Evolutionary conservation across 257 asterid species (phyloP), one percentile per base, ranked within the genome.

Genomic region (Solanum bulbocastanum): DNA sequence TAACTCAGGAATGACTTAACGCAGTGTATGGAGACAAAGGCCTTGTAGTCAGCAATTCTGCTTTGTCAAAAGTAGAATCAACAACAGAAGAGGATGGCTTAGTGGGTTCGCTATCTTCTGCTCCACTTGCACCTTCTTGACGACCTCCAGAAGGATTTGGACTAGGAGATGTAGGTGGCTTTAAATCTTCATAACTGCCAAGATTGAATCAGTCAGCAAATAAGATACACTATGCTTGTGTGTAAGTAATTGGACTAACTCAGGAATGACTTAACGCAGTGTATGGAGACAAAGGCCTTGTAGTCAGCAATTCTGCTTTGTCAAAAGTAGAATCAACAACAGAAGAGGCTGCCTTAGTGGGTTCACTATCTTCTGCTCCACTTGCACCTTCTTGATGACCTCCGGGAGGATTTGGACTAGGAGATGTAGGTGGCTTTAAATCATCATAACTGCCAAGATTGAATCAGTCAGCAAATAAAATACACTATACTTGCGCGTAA

Each of bases 11-110:
- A 44, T 87, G 84, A 72, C 86, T 87, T 87, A 83, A 88, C 66
- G 66, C 89, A 76, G 87, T 83, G 91, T 86, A 89, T 23, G 90
- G 91, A 87, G 92, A 89, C 74, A 75, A 87, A 10, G 89, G 86
- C 32, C 30, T 83, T 42, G 85, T 65, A 42, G 14, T 87, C 52
- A 1, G 87, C 52, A 68, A 56, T 86, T 90, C 88, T 36, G 23
- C 72, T 68, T 69, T 73, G 39, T 65, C 58, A 39, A 39, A 73
- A 46, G 72, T 39, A 25, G 49, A 87, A 40, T 40, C 11, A 40
- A 40, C 12, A 42, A 52, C 44, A 25, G 37, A 65, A 87, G 68
- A 3, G 22, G 49, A 68, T 22, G 16, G n/a, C 11, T 20, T 56
- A n/a, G 52, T 11, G 87, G 78, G 15, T 56, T 56, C 30, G 27